Evolutionary conservation across 306 rosid genomes (phyloP).

Genomic region (Crotalaria pallida): DNA sequence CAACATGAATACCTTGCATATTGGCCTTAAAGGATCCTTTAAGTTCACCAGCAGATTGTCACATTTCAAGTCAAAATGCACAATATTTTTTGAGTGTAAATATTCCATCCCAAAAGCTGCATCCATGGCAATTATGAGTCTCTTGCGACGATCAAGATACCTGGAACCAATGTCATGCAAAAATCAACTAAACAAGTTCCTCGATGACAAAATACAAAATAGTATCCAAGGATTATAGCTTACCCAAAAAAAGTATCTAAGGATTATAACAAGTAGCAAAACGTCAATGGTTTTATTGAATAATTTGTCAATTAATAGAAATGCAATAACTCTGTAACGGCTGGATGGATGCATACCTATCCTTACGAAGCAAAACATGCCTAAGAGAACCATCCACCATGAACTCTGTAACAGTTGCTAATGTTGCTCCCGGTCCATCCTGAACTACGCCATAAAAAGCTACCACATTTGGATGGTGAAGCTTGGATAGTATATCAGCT

Average conservation of each 20-base stretch:
- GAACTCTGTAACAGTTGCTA: constrained; percentile 81
- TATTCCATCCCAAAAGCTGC: constrained; percentile 97
- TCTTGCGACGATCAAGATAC: constrained; percentile 83
- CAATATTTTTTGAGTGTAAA: constrained; percentile 78
- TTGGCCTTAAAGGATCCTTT: constrained; percentile 77
- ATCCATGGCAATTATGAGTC: constrained; percentile 86
- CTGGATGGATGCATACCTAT: constrained; percentile 45
- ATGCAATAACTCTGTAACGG: background rate
- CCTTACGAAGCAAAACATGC: constrained; percentile 84
- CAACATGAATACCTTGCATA: constrained; percentile 64
- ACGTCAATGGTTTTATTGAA: background rate
- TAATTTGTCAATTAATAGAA: constrained; percentile 7
- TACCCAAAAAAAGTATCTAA: too few species aligned
- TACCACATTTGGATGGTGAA: constrained; percentile 92
- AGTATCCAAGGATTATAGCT: background rate
- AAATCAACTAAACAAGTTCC: constrained; percentile 1
- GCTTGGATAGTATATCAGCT: constrained; percentile 90
- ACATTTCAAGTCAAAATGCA: constrained; percentile 89
- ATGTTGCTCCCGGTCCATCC: constrained; percentile 85
- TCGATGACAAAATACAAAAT: background rate
- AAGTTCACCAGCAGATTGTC: constrained; percentile 89
- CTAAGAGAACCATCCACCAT: constrained; percentile 92
- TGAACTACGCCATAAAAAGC: constrained; percentile 92
- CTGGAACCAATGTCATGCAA: constrained; percentile 38
- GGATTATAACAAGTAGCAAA: constrained; percentile 1